A percentile compares a stretch with the other conserved stretches of the same genome.
These are phyloP conservation scores for Penicillium sp. DNA, from an alignment of 2,329 filamentous ascomycete species.

Conservation along the genomic window DNA sequence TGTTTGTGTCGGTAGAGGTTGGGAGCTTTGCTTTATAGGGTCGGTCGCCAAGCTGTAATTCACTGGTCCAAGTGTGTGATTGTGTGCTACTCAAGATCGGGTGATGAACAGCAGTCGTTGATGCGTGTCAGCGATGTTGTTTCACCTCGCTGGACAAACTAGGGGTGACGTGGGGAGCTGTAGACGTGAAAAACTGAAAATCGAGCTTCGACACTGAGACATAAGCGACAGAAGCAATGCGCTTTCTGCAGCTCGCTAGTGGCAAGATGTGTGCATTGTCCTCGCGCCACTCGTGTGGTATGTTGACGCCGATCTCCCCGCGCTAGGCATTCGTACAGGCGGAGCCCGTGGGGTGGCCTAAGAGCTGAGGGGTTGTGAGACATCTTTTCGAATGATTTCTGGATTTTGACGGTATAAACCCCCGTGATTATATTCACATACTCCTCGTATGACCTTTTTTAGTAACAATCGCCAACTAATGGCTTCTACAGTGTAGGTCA, in stretches of 20 bases:
- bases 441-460: not conserved
- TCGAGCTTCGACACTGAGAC: constrained; percentile 5
- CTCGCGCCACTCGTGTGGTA: constrained; percentile 9
- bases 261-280: not conserved
- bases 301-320: constrained; percentile 15
- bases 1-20: not conserved
- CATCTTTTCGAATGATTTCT: constrained; percentile 9
- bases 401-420: not conserved
- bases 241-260: not conserved
- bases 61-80: constrained; percentile 1
- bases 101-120: not conserved
- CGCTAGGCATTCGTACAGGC: constrained; percentile 4
- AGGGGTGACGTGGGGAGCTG: not conserved
- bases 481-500: not conserved
- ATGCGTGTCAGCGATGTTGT: not conserved
- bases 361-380: constrained; percentile 20
- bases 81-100: not conserved
- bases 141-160: not conserved
- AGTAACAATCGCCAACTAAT: not conserved
- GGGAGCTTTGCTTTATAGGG: not conserved
- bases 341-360: not conserved
- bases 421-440: not conserved
- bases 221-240: constrained; percentile 7
- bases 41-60: not conserved
- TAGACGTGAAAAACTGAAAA: not conserved